Evolutionary conservation across 805 yeast genomes (phyloP).

Genomic region (Cyberlindnera veronae): DNA sequence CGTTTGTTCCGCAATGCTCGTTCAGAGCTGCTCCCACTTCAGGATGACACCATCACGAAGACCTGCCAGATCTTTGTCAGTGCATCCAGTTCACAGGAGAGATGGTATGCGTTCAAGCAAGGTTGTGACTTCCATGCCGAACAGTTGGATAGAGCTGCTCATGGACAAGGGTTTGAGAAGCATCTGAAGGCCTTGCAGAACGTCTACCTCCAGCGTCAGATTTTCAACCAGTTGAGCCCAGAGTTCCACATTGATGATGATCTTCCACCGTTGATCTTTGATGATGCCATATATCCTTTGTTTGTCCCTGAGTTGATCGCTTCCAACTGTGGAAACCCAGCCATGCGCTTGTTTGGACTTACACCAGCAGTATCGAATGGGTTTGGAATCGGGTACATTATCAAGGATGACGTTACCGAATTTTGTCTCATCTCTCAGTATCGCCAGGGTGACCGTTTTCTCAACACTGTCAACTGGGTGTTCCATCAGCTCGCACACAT

Average conservation of each 20-base stretch:
- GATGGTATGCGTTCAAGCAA: constrained; percentile 47
- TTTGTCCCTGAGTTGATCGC: constrained; percentile 44
- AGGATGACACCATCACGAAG: constrained; percentile 46
- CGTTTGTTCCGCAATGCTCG: constrained; percentile 65
- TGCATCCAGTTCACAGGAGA: constrained; percentile 40
- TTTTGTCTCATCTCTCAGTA: constrained; percentile 85
- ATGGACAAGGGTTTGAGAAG: constrained; percentile 69
- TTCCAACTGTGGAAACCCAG: constrained; percentile 89
- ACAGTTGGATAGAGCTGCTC: constrained; percentile 48
- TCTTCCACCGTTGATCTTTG: constrained; percentile 44
- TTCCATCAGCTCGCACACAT: constrained; percentile 54
- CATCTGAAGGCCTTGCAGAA: constrained; percentile 65
- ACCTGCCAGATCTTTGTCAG: constrained; percentile 65
- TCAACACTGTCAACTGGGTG: constrained; percentile 70
- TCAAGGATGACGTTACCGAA: constrained; percentile 74
- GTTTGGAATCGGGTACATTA: constrained; percentile 88
- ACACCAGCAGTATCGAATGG: constrained; percentile 90
- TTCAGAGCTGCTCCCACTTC: constrained; percentile 66
- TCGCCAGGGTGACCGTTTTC: constrained; percentile 76
- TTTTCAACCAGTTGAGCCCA: constrained; percentile 44
- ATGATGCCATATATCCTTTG: constrained; percentile 34
- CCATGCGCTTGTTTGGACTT: constrained; percentile 80
- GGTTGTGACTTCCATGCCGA: constrained; percentile 51
- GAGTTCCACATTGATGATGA: constrained; percentile 33
- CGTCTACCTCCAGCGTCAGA: constrained; percentile 46